A percentile compares a stretch with the other conserved stretches of the same genome.
Conservation (phyloP, 257 asterid genomes). For the Coffea eugenioides region DNA sequence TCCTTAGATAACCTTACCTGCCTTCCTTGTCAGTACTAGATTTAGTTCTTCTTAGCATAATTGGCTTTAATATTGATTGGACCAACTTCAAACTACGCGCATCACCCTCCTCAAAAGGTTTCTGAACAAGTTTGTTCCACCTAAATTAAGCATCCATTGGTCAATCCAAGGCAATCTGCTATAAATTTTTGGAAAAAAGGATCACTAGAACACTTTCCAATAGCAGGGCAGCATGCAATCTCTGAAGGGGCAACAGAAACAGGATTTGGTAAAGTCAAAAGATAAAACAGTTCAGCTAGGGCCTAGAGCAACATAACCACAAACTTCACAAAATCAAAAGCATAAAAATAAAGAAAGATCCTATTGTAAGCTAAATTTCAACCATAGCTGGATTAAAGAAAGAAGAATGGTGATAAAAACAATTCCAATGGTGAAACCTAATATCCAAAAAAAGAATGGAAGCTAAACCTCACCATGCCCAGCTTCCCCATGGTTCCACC, state of each 20-base stretch:
- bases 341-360: background rate
- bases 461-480: slow-evolving; percentile 79
- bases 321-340: background rate
- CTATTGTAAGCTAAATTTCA: background rate
- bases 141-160: slow-evolving; percentile 35
- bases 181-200: background rate
- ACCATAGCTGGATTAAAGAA: background rate
- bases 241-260: background rate
- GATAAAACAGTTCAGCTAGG: slow-evolving; percentile 1
- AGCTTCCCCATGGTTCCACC: slow-evolving; percentile 98
- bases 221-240: background rate
- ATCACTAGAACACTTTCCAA: background rate
- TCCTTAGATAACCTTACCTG: slow-evolving; percentile 50
- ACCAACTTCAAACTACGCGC: slow-evolving; percentile 84
- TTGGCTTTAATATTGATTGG: slow-evolving; percentile 75
- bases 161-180: slow-evolving; percentile 13
- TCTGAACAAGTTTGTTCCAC: slow-evolving; percentile 97
- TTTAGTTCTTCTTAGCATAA: slow-evolving; percentile 96
- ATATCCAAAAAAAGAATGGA: slow-evolving; percentile 16
- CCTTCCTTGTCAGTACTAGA: slow-evolving; percentile 85
- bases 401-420: slow-evolving; percentile 11
- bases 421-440: slow-evolving; percentile 12
- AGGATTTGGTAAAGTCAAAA: background rate
- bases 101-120: slow-evolving; percentile 97
- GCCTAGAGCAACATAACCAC: background rate